Evolutionary conservation across 2,329 filamentous ascomycete species (phyloP), one percentile per base, ranked within the genome.

Genomic region (Exophiala sp.): DNA sequence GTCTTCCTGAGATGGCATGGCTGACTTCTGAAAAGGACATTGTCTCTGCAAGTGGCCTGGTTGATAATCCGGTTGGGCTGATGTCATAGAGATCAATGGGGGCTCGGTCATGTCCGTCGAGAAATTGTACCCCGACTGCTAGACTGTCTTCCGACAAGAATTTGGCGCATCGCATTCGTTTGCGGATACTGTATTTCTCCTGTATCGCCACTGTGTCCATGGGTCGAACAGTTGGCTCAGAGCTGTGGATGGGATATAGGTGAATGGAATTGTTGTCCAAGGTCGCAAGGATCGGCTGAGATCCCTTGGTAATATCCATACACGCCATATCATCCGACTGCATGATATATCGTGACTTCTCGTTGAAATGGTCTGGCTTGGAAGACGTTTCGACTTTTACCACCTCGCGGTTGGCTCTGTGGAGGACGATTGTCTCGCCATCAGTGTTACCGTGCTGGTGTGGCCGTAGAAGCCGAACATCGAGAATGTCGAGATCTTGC

Each of bases 401-500:
- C 21, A 60, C 39, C 41, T 76, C 71, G 9, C 78, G 77, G 58
- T 75, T 76, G 16, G 78, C 74, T 38, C 78, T 78, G 4, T 78
- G 78, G 40, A 78, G 71, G 2, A 82, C 70, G 22, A 82, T 59
- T 40, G 73, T 65, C 54, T 79, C 71, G 6, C 59, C 63, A 14
- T 67, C 65, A 3, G 60, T 51, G 2, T 61, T 58, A 34, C 63
- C 63, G 41, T 60, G 55, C 46, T 73, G 69, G 19, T 68, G 63
- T 4, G 71, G 66, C 22, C 66, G 66, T 23, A 84, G 60, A 1
- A 83, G 59, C 56, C 77, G 76, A 42, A 83, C 54, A 23, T 73
- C 70, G 14, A 77, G 78, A 27, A 84, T 77, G 62, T 84, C 81
- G 60, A 83, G 78, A 47, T 73, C 62, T 53, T 59, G 46, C 43